phyloP scores from a whole-genome alignment of 106 monocot species.

The Dendrobium catenatum region DNA sequence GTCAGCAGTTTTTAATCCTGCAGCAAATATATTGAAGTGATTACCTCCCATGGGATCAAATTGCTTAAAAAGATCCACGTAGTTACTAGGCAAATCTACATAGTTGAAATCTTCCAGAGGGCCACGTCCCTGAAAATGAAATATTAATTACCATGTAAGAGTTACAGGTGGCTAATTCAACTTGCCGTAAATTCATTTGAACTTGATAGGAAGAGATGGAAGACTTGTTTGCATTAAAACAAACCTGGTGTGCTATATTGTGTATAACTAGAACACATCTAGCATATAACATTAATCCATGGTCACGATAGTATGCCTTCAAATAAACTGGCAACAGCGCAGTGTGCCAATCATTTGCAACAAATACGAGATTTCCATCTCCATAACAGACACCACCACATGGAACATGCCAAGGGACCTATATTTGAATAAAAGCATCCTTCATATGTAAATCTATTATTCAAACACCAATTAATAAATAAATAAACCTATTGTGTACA shows the following conservation, averaged over 20 bases:
- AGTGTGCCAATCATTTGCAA: conserved; percentile 96
- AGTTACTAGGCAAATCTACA: conserved; percentile 46
- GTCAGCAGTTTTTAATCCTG: conserved; percentile 69
- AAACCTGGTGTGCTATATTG: conserved; percentile 92
- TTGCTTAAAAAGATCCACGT: conserved; percentile 54
- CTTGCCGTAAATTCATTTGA: too few species aligned
- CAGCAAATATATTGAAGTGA: conserved; percentile 76
- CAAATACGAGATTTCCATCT: conserved; percentile 83
- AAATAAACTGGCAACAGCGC: conserved; percentile 89
- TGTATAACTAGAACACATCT: conserved; percentile 78
- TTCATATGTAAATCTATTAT: not conserved
- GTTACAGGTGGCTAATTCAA: too few species aligned
- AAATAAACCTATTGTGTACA: too few species aligned
- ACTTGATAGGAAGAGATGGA: too few species aligned
- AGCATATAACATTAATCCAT: conserved; percentile 71
- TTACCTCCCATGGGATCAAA: conserved; percentile 79
- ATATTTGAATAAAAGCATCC: conserved; percentile 2
- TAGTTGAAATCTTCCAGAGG: conserved; percentile 43
- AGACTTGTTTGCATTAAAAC: not conserved
- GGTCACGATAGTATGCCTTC: conserved; percentile 85
- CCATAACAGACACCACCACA: conserved; percentile 84
- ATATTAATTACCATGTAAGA: too few species aligned
- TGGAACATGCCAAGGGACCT: conserved; percentile 87
- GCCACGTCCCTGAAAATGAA: conserved; percentile 61
- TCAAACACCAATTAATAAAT: not conserved